Evolutionary conservation across 768 basidiomycete species (phyloP).

Genomic region (Trametes gibbosa): DNA sequence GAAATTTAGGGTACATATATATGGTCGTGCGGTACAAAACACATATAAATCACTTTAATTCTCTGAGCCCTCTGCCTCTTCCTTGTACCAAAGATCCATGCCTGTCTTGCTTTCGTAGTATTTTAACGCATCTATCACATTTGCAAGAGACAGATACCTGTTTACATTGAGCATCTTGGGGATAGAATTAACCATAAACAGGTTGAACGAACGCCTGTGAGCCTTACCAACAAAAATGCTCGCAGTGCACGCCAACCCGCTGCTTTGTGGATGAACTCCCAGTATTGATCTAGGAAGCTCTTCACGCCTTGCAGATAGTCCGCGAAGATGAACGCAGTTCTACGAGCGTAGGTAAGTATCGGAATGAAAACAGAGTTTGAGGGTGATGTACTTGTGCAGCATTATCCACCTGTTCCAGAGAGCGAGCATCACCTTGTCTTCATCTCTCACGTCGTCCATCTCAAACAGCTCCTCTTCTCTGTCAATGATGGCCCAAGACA

Average conservation of each 20-base stretch:
- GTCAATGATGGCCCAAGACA: constrained; percentile 68
- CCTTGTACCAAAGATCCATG: constrained; percentile 41
- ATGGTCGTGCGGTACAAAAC: too few species aligned
- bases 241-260: constrained; percentile 67
- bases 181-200: background rate
- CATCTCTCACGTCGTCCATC: constrained; percentile 65
- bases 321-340: constrained; percentile 52
- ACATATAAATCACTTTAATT: too few species aligned
- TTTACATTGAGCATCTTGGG: constrained; percentile 53
- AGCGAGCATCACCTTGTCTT: constrained; percentile 77
- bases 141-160: constrained; percentile 47
- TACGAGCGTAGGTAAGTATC: constrained; percentile 24
- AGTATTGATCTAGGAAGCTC: constrained; percentile 57
- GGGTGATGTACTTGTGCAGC: constrained; percentile 47
- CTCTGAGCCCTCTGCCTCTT: background rate
- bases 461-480: constrained; percentile 77
- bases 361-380: background rate
- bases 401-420: constrained; percentile 78
- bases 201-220: background rate
- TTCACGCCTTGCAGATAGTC: constrained; percentile 49
- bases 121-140: constrained; percentile 50
- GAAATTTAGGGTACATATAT: too few species aligned
- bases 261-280: constrained; percentile 63
- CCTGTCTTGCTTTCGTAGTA: constrained; percentile 55
- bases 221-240: constrained; percentile 56